A percentile compares a stretch with the other conserved stretches of the same genome.
phyloP scores from a whole-genome alignment of 2,329 filamentous ascomycete genomes.

The Balansia obtecta region DNA sequence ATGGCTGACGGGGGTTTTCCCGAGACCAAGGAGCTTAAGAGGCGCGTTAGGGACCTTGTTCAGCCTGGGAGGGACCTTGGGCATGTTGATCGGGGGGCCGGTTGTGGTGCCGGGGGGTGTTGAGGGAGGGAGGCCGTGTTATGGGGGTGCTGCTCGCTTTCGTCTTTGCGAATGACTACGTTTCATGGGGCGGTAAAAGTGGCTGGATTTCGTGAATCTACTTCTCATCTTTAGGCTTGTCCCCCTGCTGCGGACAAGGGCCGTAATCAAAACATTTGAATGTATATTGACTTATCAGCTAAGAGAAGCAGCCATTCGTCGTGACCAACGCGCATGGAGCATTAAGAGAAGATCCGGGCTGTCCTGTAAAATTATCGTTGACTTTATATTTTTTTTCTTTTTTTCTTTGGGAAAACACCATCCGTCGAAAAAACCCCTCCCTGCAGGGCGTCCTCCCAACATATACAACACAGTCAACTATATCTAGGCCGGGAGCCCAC shows the following conservation, averaged over 20 bases:
- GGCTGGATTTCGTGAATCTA: no score
- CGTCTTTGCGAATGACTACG: no score
- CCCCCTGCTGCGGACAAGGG: no score
- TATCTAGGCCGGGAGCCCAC: slow-evolving; percentile 4
- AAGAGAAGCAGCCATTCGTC: slow-evolving; percentile 30
- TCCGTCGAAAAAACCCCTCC: slow-evolving; percentile 3
- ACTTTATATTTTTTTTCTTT: neutral
- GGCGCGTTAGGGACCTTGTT: slow-evolving; percentile 68
- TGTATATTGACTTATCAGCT: slow-evolving; percentile 20
- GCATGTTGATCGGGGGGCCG: slow-evolving; percentile 54
- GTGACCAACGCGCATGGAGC: slow-evolving; percentile 26
- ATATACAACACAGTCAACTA: slow-evolving; percentile 6
- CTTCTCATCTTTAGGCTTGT: no score
- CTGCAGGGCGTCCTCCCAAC: slow-evolving; percentile 1
- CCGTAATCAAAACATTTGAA: neutral
- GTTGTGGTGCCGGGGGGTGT: no score
- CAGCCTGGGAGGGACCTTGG: slow-evolving; percentile 68
- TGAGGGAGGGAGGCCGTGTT: no score
- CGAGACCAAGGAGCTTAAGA: slow-evolving; percentile 84
- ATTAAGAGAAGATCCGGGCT: slow-evolving; percentile 22
- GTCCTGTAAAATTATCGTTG: neutral
- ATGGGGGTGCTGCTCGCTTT: no score
- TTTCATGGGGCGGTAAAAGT: no score
- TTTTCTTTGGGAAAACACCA: neutral
- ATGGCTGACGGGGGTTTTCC: slow-evolving; percentile 82